phyloP scores from a whole-genome alignment of 164 flowering plant genomes.

The Liriodendron chinense region DNA sequence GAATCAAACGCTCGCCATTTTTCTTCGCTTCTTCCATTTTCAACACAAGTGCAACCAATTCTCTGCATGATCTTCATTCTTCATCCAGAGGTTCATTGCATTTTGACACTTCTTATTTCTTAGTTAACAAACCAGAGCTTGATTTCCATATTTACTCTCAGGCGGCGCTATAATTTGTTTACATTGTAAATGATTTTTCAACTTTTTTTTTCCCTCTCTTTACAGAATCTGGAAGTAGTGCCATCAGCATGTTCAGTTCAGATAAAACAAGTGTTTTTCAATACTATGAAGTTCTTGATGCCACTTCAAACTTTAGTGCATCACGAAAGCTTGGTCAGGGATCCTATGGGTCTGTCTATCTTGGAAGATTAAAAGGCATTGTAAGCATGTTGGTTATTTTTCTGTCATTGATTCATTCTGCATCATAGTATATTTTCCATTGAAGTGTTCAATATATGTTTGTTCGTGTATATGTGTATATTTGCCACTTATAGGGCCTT shows the following conservation, averaged over 20 bases:
- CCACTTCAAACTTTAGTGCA: constrained; percentile 26
- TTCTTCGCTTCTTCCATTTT: neutral
- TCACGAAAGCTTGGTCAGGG: constrained; percentile 35
- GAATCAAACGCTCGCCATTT: constrained; percentile 7
- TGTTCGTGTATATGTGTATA: neutral
- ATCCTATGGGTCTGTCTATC: constrained; percentile 35
- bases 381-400: constrained; percentile 15
- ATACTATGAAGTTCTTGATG: constrained; percentile 23
- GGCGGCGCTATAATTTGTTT: neutral
- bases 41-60: neutral
- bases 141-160: neutral
- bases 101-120: neutral
- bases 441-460: neutral
- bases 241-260: constrained; percentile 10
- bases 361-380: constrained; percentile 25
- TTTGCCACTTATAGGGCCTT: neutral
- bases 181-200: neutral
- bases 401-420: neutral
- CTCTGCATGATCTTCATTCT: neutral
- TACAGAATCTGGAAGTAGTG: constrained; percentile 20
- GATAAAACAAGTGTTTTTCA: constrained; percentile 25
- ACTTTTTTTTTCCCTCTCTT: neutral
- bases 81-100: neutral
- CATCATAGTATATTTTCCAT: neutral
- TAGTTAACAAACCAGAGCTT: neutral